Evolutionary conservation across 148 eudicot species (phyloP), one percentile per base, ranked within the genome.

Genomic region (Silene latifolia): DNA sequence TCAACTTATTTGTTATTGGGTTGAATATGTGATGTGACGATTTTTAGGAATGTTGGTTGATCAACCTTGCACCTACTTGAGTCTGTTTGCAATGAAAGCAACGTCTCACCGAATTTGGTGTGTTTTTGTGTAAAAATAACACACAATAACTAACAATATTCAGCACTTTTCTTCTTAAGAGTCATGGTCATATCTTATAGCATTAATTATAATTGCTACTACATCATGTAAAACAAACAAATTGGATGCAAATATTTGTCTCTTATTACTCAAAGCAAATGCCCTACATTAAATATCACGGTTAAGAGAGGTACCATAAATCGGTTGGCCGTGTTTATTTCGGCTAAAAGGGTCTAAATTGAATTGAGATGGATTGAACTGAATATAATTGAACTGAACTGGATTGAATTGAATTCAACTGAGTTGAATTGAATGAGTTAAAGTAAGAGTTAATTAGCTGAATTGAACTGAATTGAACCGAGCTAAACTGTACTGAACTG

Each of bases 1-100:
- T 51, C 5, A 51, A 51, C 15, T 51, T 51, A 0, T 15, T 13
- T 51, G 18, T 13, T 51, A 51, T 9, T 51, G 4, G 17, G 17
- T 51, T 51, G 56, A 51, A 51, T 51, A 21, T 6, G 19, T 21
- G 63, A 60, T 3, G 5, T 24, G 15, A 14, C 15, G 39, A 13
- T 13, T 0, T 14, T 67, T 75, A 66, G 71, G 44, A 67, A 58
- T 57, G 74, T 69, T 69, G 25, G 79, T 69, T 69, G 67, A 76
- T 76, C 79, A 69, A 76, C 68, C 72, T 58, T 32, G 27, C 18
- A 76, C n/a, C 74, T 46, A 60, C 73, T 58, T 53, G 39, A 4
- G 56, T 24, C 56, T 57, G 21, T 39, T 39, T 3, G 44, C 44
- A 39, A 3, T 24, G 73, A 67, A 5, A 46, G 60, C 79, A 24